These are phyloP conservation scores for Diaporthe velutina DNA, from an alignment of 2,329 filamentous ascomycete species.

Conservation along the genomic window DNA sequence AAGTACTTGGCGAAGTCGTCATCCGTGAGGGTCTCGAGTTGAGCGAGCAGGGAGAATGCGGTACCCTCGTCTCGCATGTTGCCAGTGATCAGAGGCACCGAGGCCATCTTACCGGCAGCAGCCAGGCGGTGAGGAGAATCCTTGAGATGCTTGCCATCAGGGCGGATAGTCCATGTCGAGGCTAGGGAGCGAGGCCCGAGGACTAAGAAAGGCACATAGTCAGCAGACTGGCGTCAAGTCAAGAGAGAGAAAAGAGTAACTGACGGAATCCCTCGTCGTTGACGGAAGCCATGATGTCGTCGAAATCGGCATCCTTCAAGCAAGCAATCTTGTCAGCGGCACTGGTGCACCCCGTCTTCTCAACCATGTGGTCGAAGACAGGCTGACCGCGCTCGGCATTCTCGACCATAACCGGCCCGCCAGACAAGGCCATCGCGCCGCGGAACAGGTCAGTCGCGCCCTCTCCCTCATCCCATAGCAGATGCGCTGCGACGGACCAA, in stretches of 20 bases:
- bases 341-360: not conserved
- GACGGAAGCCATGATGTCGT: not conserved
- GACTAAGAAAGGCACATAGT: not conserved
- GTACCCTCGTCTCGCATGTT: constrained; percentile 13
- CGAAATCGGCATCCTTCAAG: not conserved
- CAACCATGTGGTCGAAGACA: not conserved
- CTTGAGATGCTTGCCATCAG: constrained; percentile 3
- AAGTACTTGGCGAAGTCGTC: constrained; percentile 7
- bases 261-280: not conserved
- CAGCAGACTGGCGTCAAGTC: not conserved
- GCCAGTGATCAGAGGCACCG: not conserved
- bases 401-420: constrained; percentile 14
- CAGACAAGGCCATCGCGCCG: constrained; percentile 7
- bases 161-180: constrained; percentile 4
- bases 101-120: constrained; percentile 5
- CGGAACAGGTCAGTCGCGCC: not conserved
- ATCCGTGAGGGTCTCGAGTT: constrained; percentile 2
- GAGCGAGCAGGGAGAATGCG: not conserved
- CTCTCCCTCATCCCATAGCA: constrained; percentile 41
- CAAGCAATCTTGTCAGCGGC: not conserved
- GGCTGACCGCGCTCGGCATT: constrained; percentile 2
- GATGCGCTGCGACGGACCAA: constrained; percentile 58
- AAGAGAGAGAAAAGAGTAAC: not conserved
- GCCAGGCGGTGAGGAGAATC: not conserved
- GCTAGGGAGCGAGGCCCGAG: constrained; percentile 8